Conservation (phyloP, 208 protist species). For the Herpetomonas samuelpessoai region DNA sequence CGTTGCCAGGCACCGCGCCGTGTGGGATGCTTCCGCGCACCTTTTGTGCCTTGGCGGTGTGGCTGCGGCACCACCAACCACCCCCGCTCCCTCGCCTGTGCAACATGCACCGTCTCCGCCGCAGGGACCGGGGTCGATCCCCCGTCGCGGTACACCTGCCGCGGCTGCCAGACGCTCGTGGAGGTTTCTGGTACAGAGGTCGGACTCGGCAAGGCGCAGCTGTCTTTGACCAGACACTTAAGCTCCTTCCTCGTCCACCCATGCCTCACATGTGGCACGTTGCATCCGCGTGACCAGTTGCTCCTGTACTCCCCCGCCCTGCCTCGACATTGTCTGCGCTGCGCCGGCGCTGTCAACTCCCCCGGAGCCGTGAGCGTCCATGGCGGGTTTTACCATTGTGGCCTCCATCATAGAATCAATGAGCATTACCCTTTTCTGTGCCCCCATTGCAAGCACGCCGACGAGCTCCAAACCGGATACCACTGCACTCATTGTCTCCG, state of each 20-base stretch:
- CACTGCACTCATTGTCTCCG: slow-evolving; percentile 50
- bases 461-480: slow-evolving; percentile 44
- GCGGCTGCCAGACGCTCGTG: slow-evolving; percentile 28
- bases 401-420: slow-evolving; percentile 42
- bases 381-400: slow-evolving; percentile 42
- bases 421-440: slow-evolving; percentile 69
- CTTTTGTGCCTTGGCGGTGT: slow-evolving; percentile 64
- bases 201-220: background rate
- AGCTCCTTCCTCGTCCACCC: slow-evolving; percentile 16
- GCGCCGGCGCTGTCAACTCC: slow-evolving; percentile 27
- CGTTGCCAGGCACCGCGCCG: slow-evolving; percentile 32
- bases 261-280: slow-evolving; percentile 45
- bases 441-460: slow-evolving; percentile 20
- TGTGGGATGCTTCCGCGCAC: slow-evolving; percentile 29
- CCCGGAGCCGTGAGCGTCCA: background rate
- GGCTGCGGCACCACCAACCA: slow-evolving; percentile 62
- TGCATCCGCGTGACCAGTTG: slow-evolving; percentile 67
- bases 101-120: slow-evolving; percentile 21
- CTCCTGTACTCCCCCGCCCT: slow-evolving; percentile 47
- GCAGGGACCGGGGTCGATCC: background rate
- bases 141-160: background rate
- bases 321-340: slow-evolving; percentile 62
- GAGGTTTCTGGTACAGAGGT: background rate
- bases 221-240: background rate
- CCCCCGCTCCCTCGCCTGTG: slow-evolving; percentile 44